These are phyloP conservation scores for Trifolium fragiferum DNA, from an alignment of 306 rosid species.

Conservation along the genomic window DNA sequence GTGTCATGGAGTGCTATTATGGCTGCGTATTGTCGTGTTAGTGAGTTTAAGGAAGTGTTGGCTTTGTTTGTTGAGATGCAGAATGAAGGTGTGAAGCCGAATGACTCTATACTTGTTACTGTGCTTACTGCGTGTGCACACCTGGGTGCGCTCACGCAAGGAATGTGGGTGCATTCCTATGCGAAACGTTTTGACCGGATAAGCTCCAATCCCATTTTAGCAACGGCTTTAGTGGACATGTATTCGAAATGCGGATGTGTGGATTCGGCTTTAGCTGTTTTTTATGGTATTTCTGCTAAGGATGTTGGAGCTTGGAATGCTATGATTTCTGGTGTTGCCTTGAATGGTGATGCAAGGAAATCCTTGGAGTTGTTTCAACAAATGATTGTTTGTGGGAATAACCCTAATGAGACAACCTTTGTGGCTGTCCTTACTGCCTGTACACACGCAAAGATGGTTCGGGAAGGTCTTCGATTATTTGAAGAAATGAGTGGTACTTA, in stretches of 20 bases:
- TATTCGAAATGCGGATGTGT: conserved; percentile 57
- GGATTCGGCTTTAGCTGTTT: conserved; percentile 48
- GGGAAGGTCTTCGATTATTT: conserved; percentile 62
- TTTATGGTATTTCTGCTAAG: conserved; percentile 31
- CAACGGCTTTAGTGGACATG: conserved; percentile 69
- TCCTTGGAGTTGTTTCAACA: conserved; percentile 57
- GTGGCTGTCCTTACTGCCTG: conserved; percentile 70
- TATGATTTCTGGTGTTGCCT: conserved; percentile 20
- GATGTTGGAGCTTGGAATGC: conserved; percentile 75
- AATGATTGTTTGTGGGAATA: conserved; percentile 49
- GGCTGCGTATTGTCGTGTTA: conserved; percentile 51
- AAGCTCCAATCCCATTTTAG: conserved; percentile 48
- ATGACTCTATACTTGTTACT: conserved; percentile 50
- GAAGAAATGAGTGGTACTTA: conserved; percentile 54
- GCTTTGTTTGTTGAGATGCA: conserved; percentile 53
- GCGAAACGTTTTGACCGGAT: conserved; percentile 35
- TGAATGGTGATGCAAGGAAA: conserved; percentile 68
- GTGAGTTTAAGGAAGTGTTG: conserved; percentile 50
- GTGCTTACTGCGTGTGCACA: conserved; percentile 55
- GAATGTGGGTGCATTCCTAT: conserved; percentile 58
- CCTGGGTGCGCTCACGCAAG: conserved; percentile 52
- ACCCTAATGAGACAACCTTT: conserved; percentile 67
- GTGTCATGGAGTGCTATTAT: conserved; percentile 64
- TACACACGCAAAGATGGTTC: conserved; percentile 67
- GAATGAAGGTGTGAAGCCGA: conserved; percentile 38